Base-by-base conservation (phyloP, 306 rosid species). In the Sicyos baderoa region DNA sequence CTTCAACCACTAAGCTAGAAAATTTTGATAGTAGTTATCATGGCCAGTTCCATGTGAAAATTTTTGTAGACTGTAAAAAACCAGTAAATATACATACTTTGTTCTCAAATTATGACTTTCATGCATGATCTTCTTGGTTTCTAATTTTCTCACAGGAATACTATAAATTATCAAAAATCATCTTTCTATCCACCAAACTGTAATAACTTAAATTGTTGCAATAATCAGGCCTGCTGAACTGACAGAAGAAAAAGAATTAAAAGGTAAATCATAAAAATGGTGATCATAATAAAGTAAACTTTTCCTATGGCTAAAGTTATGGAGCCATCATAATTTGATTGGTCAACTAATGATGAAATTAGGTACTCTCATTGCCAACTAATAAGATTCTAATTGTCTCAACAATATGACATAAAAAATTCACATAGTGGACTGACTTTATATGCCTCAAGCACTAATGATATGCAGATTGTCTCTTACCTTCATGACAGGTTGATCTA, bases 1-100 rank as follows among this genome's bases (percentile, higher is more conserved):
- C 57, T 65, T 72, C 63, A 72, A 47, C 80, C 44, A 75, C 57
- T 78, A 75, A 47, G 56, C 48, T 4, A 27, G 27, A 54, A 53
- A 52, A 29, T 51, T 70, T 19, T n/a, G 25, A 54, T 2, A 8
- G 45, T n/a, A 54, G 61, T 51, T 51, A 17, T 70, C 51, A 17
- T 49, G 72, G 45, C 9, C 23, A 67, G 25, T 48, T 57, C 55
- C 72, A 67, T 67, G 45, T 23, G 72, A 7, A 37, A 49, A 70
- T 5, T 70, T 70, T 70, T 70, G 74, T 54, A 54, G 58, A 70
- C 29, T 70, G 63, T 52, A 70, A 52, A 18, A 23, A 68, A 8
- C 25, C 9, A 51, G 60, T 49, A 50, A 52, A 51, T 70, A 70
- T 70, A 32, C 63, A 52, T 8, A 47, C 54, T 25, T 49, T 67